A percentile compares a stretch with the other conserved stretches of the same genome.
phyloP scores from a whole-genome alignment of 2,329 filamentous ascomycete species.

The Hymenotorrendiella dingleyae region DNA sequence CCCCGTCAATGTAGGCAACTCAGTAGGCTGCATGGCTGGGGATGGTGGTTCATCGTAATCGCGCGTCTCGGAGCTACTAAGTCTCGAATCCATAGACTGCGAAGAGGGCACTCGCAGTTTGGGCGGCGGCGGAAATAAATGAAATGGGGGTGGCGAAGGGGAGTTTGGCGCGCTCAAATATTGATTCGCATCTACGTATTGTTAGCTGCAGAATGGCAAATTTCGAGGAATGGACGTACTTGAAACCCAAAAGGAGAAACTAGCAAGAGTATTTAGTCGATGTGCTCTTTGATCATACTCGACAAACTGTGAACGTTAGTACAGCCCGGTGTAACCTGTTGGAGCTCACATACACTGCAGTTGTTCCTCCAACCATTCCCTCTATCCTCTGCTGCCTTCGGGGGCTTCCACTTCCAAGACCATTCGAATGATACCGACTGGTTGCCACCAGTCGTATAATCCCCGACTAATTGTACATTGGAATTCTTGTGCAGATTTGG shows the following conservation, averaged over 20 bases:
- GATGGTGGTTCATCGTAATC: constrained; percentile 52
- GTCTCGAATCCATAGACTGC: constrained; percentile 78
- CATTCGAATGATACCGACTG: constrained; percentile 85
- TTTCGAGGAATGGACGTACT: constrained; percentile 46
- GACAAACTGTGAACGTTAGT: constrained; percentile 59
- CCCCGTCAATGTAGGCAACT: constrained; percentile 25
- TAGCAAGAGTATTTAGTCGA: constrained; percentile 78
- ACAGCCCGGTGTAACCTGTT: neutral
- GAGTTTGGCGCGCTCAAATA: constrained; percentile 54
- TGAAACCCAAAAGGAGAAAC: constrained; percentile 92
- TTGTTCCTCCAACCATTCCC: constrained; percentile 92
- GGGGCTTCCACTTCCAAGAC: constrained; percentile 96
- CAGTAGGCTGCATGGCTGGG: constrained; percentile 38
- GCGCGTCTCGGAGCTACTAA: constrained; percentile 62
- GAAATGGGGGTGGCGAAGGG: constrained; percentile 67
- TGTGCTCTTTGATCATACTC: constrained; percentile 95
- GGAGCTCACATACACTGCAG: constrained; percentile 64
- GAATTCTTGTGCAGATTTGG: constrained; percentile 96
- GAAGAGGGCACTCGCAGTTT: constrained; percentile 79
- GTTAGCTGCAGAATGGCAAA: too few relatives aligned
- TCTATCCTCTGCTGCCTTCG: constrained; percentile 72
- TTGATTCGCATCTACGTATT: too few relatives aligned
- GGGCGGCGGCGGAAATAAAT: constrained; percentile 65
- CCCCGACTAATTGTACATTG: constrained; percentile 92
- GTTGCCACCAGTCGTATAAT: constrained; percentile 78